Conservation (phyloP, 2,329 filamentous ascomycete species). For the Septoria linicola region DNA sequence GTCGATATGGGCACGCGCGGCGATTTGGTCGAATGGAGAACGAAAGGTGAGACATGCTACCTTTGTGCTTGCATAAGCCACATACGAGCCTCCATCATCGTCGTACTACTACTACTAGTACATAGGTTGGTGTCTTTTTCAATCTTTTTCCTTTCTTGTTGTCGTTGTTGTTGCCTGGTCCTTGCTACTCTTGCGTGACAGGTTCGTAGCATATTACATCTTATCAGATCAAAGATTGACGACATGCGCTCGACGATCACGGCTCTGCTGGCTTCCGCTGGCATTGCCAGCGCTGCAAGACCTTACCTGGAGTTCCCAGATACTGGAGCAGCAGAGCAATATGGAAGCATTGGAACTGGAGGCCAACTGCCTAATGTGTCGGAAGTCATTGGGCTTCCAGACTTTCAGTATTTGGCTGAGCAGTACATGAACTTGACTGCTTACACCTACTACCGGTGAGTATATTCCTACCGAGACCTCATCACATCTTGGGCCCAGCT, state of each 20-base stretch:
- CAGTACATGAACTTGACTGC: slow-evolving; percentile 19
- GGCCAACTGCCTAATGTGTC: slow-evolving; percentile 18
- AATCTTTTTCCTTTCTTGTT: not conserved
- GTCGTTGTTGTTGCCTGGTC: not conserved
- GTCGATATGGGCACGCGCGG: too few species aligned
- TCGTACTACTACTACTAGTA: too few species aligned
- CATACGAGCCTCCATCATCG: too few species aligned
- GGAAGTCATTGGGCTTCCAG: slow-evolving; percentile 19
- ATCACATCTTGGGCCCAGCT: too few species aligned
- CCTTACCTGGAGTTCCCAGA: slow-evolving; percentile 21
- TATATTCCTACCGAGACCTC: too few species aligned
- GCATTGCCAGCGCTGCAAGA: slow-evolving; percentile 19
- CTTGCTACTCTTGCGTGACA: slow-evolving; percentile 5
- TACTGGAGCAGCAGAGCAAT: slow-evolving; percentile 21
- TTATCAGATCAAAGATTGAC: not conserved
- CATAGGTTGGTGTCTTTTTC: not conserved
- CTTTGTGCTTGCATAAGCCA: not conserved
- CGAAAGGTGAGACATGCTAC: slow-evolving; percentile 4
- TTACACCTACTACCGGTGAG: slow-evolving; percentile 31
- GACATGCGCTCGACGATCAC: slow-evolving; percentile 10
- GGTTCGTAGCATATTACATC: slow-evolving; percentile 3
- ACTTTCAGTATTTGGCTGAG: slow-evolving; percentile 23
- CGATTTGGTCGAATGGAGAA: too few species aligned
- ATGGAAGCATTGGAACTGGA: slow-evolving; percentile 16
- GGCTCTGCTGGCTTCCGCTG: slow-evolving; percentile 14